Evolutionary conservation across 257 asterid species (phyloP).

Genomic region (Coffea canephora): DNA sequence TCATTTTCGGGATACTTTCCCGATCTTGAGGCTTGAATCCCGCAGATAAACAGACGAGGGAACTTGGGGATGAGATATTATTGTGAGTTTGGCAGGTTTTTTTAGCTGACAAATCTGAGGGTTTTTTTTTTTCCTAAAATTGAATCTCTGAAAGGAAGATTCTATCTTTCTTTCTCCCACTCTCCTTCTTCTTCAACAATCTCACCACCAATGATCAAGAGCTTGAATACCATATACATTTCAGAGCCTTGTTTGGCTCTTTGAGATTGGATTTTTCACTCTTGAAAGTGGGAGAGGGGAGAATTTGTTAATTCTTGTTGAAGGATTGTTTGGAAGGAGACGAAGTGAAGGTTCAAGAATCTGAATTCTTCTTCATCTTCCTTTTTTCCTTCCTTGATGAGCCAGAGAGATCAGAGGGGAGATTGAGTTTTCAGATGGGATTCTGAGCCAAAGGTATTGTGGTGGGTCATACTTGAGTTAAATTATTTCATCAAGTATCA

Average conservation of each 20-base stretch:
- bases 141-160: background rate
- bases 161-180: conserved; percentile 84
- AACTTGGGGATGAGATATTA: background rate
- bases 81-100: background rate
- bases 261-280: background rate
- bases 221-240: conserved; percentile 77
- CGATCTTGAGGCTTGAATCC: conserved; percentile 6
- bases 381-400: background rate
- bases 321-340: background rate
- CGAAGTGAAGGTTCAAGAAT: conserved; percentile 30
- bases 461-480: no score
- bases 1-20: background rate
- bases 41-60: background rate
- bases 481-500: no score
- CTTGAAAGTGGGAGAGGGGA: no score
- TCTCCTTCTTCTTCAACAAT: conserved; percentile 77
- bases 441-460: no score
- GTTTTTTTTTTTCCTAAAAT: background rate
- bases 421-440: no score
- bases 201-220: conserved; percentile 71
- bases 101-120: background rate
- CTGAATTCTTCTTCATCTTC: background rate
- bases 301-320: background rate
- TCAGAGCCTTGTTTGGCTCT: conserved; percentile 52
- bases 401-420: background rate